Evolutionary conservation across 257 asterid genomes (phyloP).

Genomic region (Solanum raphanifolium): DNA sequence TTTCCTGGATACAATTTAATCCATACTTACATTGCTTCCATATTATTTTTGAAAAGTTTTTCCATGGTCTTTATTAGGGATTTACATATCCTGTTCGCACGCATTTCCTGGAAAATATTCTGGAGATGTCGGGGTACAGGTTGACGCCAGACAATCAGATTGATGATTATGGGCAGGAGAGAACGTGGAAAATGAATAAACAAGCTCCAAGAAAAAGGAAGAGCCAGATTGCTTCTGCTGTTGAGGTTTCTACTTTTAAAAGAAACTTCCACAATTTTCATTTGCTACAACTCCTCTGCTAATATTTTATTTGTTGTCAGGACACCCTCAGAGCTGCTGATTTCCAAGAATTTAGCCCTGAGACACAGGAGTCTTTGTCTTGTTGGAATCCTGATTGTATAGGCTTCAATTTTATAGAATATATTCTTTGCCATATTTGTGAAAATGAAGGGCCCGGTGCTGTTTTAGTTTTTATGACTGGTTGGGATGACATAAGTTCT

Average conservation of each 20-base stretch:
- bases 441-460: slow-evolving; percentile 69
- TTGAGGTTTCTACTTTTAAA: slow-evolving; percentile 48
- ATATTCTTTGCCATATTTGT: slow-evolving; percentile 63
- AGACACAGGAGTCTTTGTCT: slow-evolving; percentile 70
- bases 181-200: slow-evolving; percentile 79
- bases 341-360: slow-evolving; percentile 44
- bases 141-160: slow-evolving; percentile 77
- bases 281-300: slow-evolving; percentile 12
- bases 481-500: slow-evolving; percentile 92
- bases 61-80: slow-evolving; percentile 14
- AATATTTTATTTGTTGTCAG: slow-evolving; percentile 32
- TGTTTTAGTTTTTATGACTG: slow-evolving; percentile 86
- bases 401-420: slow-evolving; percentile 70
- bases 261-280: not conserved
- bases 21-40: not conserved
- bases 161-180: slow-evolving; percentile 84
- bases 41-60: not conserved
- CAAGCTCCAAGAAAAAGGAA: slow-evolving; percentile 81
- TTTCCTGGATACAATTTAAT: not conserved
- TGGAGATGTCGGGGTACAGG: slow-evolving; percentile 79
- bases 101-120: slow-evolving; percentile 73
- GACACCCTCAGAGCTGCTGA: slow-evolving; percentile 63
- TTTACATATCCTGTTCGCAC: slow-evolving; percentile 73
- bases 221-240: slow-evolving; percentile 81
- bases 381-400: slow-evolving; percentile 93